Percentiles rank a stretch among this genome's conserved stretches.
These are phyloP conservation scores for Penicillium ucsense DNA, from an alignment of 495 filamentous ascomycete species.

Conservation along the genomic window DNA sequence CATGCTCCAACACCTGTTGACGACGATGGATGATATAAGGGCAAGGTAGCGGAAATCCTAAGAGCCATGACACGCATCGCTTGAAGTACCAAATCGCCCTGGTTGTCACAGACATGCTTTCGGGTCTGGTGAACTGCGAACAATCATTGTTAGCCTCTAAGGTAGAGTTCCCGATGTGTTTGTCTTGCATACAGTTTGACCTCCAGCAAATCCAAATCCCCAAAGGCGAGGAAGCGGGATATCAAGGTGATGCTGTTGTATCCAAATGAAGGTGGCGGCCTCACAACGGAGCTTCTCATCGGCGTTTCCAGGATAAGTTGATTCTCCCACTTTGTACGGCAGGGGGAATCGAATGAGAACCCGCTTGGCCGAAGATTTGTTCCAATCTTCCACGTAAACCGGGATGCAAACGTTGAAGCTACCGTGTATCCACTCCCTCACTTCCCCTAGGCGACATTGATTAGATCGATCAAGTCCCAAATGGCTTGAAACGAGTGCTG, in stretches of 20 bases:
- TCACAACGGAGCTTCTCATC: conserved; percentile 30
- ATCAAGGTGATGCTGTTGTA: conserved; percentile 10
- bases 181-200: conserved; percentile 12
- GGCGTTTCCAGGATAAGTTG: conserved; percentile 18
- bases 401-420: too few relatives aligned
- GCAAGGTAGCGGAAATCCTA: conserved; percentile 17
- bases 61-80: conserved; percentile 9
- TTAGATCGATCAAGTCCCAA: too few relatives aligned
- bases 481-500: too few relatives aligned
- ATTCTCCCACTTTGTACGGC: conserved; percentile 23
- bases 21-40: conserved; percentile 9
- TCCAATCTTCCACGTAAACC: conserved; percentile 10
- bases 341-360: conserved; percentile 26
- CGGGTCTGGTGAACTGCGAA: conserved; percentile 20
- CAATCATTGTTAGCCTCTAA: not conserved
- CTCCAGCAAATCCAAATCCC: conserved; percentile 25
- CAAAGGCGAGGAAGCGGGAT: conserved; percentile 20
- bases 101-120: conserved; percentile 18
- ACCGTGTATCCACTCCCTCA: too few relatives aligned
- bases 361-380: conserved; percentile 6
- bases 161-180: not conserved
- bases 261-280: conserved; percentile 19
- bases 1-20: not conserved
- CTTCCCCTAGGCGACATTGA: too few relatives aligned
- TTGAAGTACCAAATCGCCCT: conserved; percentile 14